Percentiles rank a stretch among this genome's conserved stretches.
These are phyloP conservation scores for Simplicillium aogashimaense DNA, from an alignment of 2,329 filamentous ascomycete species.

Conservation along the genomic window DNA sequence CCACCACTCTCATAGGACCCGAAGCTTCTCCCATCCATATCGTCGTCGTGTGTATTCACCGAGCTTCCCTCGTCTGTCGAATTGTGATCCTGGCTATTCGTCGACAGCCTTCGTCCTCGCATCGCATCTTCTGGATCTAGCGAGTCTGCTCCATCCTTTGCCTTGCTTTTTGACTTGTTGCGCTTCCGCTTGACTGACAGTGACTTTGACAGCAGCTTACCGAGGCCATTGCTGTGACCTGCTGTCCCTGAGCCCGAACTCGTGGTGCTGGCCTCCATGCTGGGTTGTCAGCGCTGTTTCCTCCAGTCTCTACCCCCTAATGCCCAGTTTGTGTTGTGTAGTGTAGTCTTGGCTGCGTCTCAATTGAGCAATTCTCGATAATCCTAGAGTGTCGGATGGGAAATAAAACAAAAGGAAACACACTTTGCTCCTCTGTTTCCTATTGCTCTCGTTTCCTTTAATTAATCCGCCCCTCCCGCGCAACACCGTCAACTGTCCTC, in stretches of 20 bases:
- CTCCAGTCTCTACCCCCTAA: no score
- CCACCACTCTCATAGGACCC: conserved; percentile 23
- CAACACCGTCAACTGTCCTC: no score
- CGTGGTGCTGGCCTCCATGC: neutral
- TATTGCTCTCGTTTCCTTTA: no score
- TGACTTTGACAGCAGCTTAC: conserved; percentile 43
- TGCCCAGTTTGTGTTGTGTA: no score
- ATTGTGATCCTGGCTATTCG: conserved; percentile 21
- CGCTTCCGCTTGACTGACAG: conserved; percentile 37
- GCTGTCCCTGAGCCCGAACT: neutral
- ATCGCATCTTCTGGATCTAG: conserved; percentile 11
- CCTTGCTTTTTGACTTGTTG: conserved; percentile 32
- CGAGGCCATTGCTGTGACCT: conserved; percentile 23
- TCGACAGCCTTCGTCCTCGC: conserved; percentile 5
- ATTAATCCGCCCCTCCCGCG: no score
- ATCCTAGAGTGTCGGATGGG: no score
- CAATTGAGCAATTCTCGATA: neutral
- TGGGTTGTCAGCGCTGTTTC: no score
- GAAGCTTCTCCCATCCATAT: conserved; percentile 20
- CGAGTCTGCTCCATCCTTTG: conserved; percentile 21
- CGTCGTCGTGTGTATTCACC: conserved; percentile 20
- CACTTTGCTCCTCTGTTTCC: no score
- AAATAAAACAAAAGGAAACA: no score
- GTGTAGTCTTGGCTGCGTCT: neutral
- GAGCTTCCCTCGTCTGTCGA: conserved; percentile 10